Evolutionary conservation across 2,329 filamentous ascomycete species (phyloP), one percentile per base, ranked within the genome.

Genomic region (Fonsecaea pedrosoi): DNA sequence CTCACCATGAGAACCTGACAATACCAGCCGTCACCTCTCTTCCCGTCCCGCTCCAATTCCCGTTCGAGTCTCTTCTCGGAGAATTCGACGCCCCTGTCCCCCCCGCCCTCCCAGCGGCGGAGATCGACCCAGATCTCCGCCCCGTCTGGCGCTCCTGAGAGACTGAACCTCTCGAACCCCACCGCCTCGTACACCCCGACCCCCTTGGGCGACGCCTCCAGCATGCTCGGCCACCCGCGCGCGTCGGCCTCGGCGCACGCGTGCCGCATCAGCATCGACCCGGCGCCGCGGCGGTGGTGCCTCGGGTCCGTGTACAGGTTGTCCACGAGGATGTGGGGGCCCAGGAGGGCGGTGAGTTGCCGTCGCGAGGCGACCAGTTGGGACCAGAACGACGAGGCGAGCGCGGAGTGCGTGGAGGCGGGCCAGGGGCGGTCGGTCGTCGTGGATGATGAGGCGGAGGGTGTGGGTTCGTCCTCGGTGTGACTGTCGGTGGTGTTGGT

Each of bases 241-340:
- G 40, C 45, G 42, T 71, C 69, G 3, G 67, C 67, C 55, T 65
- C 54, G 1, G 6, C 34, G 12, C 55, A 54, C n/a, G 50, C 58
- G 30, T 64, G 55, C 0, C 54, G 57, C 66, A 71, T 67, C 21
- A 69, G 32, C 59, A 66, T 48, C 34, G 54, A 30, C 10, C 67
- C 64, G 2, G 64, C 69, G 9, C 69, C 69, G n/a, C 63, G 61
- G 6, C 69, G 57, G 7, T 67, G 64, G 42, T 68, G 66, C 3
- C 1, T 37, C 3, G 67, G 66, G 10, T 62, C 53, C 1, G 67
- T 69, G 13, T 58, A 69, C n/a, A 71, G 35, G 18, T 64, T 60
- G 42, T 69, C 69, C 15, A 69, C 63, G 6, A 62, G 53, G 18
- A 70, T 60, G 42, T 69, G 62, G 5, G 48, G 35, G 12, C 60